Evolutionary conservation across 129 eudicot species (phyloP), one percentile per base, ranked within the genome.

Genomic region (Pseudognaphalium luteoalbum): DNA sequence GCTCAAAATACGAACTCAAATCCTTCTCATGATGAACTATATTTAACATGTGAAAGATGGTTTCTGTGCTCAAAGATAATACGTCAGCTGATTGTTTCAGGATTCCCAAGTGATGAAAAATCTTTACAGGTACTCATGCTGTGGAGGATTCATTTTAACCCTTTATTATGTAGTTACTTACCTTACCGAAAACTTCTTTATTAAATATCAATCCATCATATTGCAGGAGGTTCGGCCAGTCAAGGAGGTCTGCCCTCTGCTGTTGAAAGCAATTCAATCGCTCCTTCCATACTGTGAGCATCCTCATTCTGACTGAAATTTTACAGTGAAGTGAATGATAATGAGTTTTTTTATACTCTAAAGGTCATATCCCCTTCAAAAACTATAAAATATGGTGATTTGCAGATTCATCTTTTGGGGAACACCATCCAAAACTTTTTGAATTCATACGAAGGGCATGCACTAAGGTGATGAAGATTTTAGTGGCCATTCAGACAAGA

Each of bases 141-240:
- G 34, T 39, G 1, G 51, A 37, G 51, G 30, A 35, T 41, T 25
- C 16, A 56, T 58, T 20, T 2, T 21, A 60, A 73, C 21, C 21
- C 52, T 52, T 20, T 56, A 20, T 19, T 78, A 60, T 81, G 54
- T 41, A 9, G 19, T 52, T 77, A 33, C 20, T 19, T 42, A 50
- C 34, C 47, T 58, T 61, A 73, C 65, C 76, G 42, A 29, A 33
- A 62, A 78, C 68, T 29, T 50, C 5, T 7, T n/a, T 7, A n/a
- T n/a, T n/a, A 7, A n/a, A 19, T 54, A 39, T 20, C 44, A 47
- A 6, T 17, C 44, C 64, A 65, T 72, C 50, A 32, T 64, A n/a
- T 78, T 60, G 67, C 74, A 94, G 99, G 99, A 91, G 86, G 99
- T 91, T 59, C 82, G 82, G 41, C 99, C 88, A 37, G 99, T 94